A percentile compares a stretch with the other conserved stretches of the same genome.
These are phyloP conservation scores for Ilex asprella DNA, from an alignment of 257 asterid genomes.

Conservation along the genomic window DNA sequence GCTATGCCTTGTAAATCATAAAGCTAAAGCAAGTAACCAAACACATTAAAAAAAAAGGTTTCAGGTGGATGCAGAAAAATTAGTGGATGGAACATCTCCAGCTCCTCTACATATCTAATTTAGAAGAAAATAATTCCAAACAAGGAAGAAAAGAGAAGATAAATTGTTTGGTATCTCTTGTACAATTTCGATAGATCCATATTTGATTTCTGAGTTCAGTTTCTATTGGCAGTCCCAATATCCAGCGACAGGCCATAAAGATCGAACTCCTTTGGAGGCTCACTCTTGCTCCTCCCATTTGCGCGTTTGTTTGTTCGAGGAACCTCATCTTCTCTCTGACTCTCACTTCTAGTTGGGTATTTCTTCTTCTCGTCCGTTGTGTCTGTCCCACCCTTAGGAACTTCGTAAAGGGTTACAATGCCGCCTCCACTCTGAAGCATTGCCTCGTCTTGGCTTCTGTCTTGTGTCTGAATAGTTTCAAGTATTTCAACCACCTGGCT, in stretches of 20 bases:
- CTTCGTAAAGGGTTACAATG: conserved; percentile 66
- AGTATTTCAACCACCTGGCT: conserved; percentile 82
- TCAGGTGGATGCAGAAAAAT: neutral
- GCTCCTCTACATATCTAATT: neutral
- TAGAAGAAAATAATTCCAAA: conserved; percentile 6
- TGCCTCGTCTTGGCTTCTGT: conserved; percentile 31
- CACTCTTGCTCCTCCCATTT: conserved; percentile 60
- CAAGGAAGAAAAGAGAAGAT: conserved; percentile 3
- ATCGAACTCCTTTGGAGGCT: conserved; percentile 52
- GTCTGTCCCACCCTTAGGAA: conserved; percentile 22
- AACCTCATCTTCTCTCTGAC: conserved; percentile 24
- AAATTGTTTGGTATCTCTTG: conserved; percentile 12
- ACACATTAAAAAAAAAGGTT: too few species aligned
- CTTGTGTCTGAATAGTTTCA: conserved; percentile 56
- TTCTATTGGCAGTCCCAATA: conserved; percentile 4
- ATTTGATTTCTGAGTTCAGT: conserved; percentile 7
- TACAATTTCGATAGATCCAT: neutral
- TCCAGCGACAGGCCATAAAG: conserved; percentile 39
- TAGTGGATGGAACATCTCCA: neutral
- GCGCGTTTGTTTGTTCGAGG: conserved; percentile 15
- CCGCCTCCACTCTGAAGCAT: conserved; percentile 34
- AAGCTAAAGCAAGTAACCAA: too few species aligned
- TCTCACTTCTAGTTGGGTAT: conserved; percentile 16
- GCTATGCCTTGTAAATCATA: too few species aligned
- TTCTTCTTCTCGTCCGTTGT: conserved; percentile 13